These are phyloP conservation scores for Pichia sp. DNA, from an alignment of 1,139 yeast genomes.

Conservation along the genomic window DNA sequence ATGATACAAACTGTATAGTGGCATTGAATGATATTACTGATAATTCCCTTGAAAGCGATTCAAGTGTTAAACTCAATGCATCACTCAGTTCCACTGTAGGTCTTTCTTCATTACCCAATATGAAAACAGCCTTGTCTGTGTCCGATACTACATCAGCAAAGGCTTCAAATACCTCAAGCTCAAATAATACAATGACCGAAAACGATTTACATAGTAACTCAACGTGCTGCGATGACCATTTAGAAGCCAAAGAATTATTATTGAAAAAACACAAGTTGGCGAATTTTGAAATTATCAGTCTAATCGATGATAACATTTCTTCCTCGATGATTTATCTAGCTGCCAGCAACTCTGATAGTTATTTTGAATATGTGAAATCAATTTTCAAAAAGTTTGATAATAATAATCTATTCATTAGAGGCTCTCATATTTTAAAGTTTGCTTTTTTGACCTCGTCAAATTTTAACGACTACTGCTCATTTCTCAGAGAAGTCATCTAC, in stretches of 20 bases:
- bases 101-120: neutral
- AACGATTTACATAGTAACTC: neutral
- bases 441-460: slow-evolving; percentile 37
- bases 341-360: slow-evolving; percentile 45
- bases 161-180: neutral
- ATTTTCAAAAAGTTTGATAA: slow-evolving; percentile 27
- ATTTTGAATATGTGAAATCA: slow-evolving; percentile 30
- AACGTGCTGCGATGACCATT: slow-evolving; percentile 1
- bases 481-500: slow-evolving; percentile 33
- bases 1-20: slow-evolving; percentile 5
- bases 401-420: slow-evolving; percentile 38
- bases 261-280: neutral
- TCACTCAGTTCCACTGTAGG: neutral
- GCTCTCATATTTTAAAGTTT: slow-evolving; percentile 44
- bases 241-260: slow-evolving; percentile 4
- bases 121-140: neutral
- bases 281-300: slow-evolving; percentile 4
- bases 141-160: neutral
- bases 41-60: neutral
- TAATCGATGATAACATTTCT: slow-evolving; percentile 13
- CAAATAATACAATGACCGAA: neutral
- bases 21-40: slow-evolving; percentile 6
- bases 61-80: neutral
- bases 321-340: slow-evolving; percentile 20
- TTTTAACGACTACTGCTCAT: slow-evolving; percentile 32